Conservation (phyloP, 805 yeast species). For the Monosporozyma aerobia region DNA sequence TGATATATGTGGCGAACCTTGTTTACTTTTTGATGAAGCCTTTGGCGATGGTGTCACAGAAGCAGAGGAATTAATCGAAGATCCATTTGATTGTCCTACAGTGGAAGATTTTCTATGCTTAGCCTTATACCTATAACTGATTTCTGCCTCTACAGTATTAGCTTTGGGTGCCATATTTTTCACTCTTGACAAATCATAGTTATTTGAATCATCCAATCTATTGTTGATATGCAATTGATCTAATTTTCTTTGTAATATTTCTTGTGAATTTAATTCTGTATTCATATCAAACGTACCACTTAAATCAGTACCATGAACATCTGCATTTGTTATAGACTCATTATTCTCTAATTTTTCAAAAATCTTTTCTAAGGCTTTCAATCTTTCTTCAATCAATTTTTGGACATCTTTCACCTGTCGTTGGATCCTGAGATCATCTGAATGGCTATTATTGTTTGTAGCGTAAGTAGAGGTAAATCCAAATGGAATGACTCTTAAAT, state of each 20-base stretch:
- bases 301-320: slow-evolving; percentile 22
- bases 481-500: slow-evolving; percentile 34
- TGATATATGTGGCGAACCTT: slow-evolving; percentile 6
- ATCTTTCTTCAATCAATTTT: slow-evolving; percentile 20
- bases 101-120: slow-evolving; percentile 8
- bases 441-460: neutral
- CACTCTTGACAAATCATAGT: slow-evolving; percentile 2
- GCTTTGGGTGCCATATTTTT: slow-evolving; percentile 8
- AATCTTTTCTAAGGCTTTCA: slow-evolving; percentile 18
- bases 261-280: slow-evolving; percentile 17
- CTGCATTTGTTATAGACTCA: slow-evolving; percentile 19
- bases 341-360: slow-evolving; percentile 16
- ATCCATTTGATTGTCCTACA: neutral
- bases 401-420: slow-evolving; percentile 20
- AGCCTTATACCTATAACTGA: slow-evolving; percentile 20
- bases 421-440: slow-evolving; percentile 3
- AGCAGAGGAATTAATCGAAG: neutral
- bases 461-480: slow-evolving; percentile 19
- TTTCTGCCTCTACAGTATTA: slow-evolving; percentile 19
- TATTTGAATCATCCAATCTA: slow-evolving; percentile 9
- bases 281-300: slow-evolving; percentile 20
- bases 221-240: slow-evolving; percentile 24
- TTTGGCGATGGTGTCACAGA: neutral
- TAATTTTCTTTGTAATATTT: slow-evolving; percentile 22
- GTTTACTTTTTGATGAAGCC: neutral